Evolutionary conservation across 2,329 filamentous ascomycete genomes (phyloP), one percentile per base, ranked within the genome.

Genomic region (Rhynchosporium agropyri): DNA sequence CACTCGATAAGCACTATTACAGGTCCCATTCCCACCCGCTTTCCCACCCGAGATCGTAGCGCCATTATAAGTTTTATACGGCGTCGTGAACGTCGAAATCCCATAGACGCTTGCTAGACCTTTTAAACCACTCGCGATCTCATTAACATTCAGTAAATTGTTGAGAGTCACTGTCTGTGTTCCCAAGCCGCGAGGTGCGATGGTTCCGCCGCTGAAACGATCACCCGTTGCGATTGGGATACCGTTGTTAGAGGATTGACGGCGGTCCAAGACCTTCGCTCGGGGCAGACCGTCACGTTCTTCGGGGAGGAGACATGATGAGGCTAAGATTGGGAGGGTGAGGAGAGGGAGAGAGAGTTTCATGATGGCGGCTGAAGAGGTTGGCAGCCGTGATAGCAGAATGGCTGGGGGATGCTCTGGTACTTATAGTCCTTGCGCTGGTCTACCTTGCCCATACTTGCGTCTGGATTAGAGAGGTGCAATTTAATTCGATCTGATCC

Each of bases 1-100:
- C 33, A 84, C 78, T 42, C 79, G 77, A 68, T 82, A 81, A 4
- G 73, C 73, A 43, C 74, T 73, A 58, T 76, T 76, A 66, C 77
- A 75, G n/a, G 74, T 76, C 29, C 76, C 76, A 12, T 70, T 70
- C 20, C 77, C 77, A 28, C 81, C 81, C 38, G 83, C 75, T 61
- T 77, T 76, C 20, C 70, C 77, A 42, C 75, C 78, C 45, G 71
- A 69, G 46, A 78, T 75, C 3, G 74, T 74, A 3, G 75, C 76
- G 4, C 77, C 77, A 36, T 79, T 75, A 64, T 77, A 79, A 0
- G 78, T 79, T 63, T 73, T 77, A 66, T 78, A 77, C 2, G 78
- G 78, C 4, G 77, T 76, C 1, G 74, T 75, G 67, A 79, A 75
- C 10, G 75, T 76, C 48, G 70, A 65, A 54, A 79, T 72, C 4